Conservation (phyloP, 306 rosid species). For the Mimosa bimucronata region DNA sequence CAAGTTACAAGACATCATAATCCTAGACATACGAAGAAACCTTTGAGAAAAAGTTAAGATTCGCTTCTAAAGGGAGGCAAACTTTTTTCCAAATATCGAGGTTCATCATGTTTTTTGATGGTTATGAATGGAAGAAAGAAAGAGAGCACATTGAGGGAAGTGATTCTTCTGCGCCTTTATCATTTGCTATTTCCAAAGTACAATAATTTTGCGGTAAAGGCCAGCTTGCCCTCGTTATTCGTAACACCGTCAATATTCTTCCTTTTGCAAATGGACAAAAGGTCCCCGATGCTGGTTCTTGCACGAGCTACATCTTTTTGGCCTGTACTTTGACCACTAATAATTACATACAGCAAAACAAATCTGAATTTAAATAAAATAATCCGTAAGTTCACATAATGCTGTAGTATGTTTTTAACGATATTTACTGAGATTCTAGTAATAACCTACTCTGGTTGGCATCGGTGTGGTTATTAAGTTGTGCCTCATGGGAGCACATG, state of each 20-base stretch:
- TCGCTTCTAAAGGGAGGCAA: background rate
- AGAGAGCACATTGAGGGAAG: constrained; percentile 27
- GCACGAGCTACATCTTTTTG: constrained; percentile 10
- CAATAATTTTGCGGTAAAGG: constrained; percentile 15
- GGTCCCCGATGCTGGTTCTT: constrained; percentile 32
- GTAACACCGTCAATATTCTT: background rate
- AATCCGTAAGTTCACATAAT: background rate
- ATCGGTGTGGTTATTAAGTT: background rate
- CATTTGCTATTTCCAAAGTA: constrained; percentile 45
- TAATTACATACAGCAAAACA: constrained; percentile 1
- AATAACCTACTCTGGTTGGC: background rate
- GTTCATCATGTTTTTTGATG: constrained; percentile 14
- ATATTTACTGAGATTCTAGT: background rate
- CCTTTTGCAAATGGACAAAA: background rate
- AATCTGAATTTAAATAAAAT: background rate
- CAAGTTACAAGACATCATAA: constrained; percentile 30
- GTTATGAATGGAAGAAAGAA: constrained; percentile 34
- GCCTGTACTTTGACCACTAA: constrained; percentile 27
- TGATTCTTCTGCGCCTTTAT: constrained; percentile 38
- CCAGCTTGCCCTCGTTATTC: background rate
- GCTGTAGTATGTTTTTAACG: background rate
- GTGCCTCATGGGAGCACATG: background rate
- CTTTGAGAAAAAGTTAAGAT: constrained; percentile 6
- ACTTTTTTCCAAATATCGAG: constrained; percentile 31
- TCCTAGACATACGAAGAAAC: constrained; percentile 23